Evolutionary conservation across 2,329 filamentous ascomycete species (phyloP).

Genomic region (Fusarium sp.): DNA sequence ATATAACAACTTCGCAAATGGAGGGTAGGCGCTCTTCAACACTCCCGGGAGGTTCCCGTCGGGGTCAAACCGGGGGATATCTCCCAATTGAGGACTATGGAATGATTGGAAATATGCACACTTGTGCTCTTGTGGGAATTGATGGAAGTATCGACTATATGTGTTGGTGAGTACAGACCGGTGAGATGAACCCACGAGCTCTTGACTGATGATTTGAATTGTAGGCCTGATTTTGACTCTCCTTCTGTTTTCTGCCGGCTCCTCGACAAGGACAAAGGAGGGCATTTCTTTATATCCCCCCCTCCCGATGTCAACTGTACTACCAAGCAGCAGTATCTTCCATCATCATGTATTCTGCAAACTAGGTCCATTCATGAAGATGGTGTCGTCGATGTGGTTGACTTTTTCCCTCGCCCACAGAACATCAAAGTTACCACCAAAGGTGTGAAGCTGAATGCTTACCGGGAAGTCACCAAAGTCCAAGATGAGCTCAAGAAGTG

Average conservation of each 20-base stretch:
- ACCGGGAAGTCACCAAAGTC: constrained; percentile 64
- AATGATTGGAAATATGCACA: constrained; percentile 84
- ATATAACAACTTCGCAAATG: constrained; percentile 43
- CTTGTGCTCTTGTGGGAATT: constrained; percentile 79
- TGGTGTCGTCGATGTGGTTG: constrained; percentile 77
- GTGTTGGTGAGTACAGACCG: constrained; percentile 69
- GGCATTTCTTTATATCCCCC: constrained; percentile 76
- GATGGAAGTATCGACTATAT: constrained; percentile 81
- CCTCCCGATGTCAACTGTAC: constrained; percentile 65
- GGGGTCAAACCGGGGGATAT: constrained; percentile 59
- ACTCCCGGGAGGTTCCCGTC: constrained; percentile 49
- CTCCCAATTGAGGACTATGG: constrained; percentile 81
- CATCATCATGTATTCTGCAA: constrained; percentile 79
- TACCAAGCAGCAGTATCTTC: constrained; percentile 82
- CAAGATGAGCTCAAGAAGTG: constrained; percentile 75
- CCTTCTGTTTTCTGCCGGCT: constrained; percentile 80
- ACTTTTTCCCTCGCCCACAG: constrained; percentile 80
- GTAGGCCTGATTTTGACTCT: constrained; percentile 81
- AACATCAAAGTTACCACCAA: constrained; percentile 64
- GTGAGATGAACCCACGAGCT: neutral
- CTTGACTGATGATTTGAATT: neutral
- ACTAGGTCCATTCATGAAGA: constrained; percentile 83
- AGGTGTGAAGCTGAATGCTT: constrained; percentile 62
- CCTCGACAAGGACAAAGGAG: constrained; percentile 79
- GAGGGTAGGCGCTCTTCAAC: constrained; percentile 49